These are phyloP conservation scores for Cryptococcus sp. DNA, from an alignment of 1,284 basidiomycete species.

Conservation along the genomic window DNA sequence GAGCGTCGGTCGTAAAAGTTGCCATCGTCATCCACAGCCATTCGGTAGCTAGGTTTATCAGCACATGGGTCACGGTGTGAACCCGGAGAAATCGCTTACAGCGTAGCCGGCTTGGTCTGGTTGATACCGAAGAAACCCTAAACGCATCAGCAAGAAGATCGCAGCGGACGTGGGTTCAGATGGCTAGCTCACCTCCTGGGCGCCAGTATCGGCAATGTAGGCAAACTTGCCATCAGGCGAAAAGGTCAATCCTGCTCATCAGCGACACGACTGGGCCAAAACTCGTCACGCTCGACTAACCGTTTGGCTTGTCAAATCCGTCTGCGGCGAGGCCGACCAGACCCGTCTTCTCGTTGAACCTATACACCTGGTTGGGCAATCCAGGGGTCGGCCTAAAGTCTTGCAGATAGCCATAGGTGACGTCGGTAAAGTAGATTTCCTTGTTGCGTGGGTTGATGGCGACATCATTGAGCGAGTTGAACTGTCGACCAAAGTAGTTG, in stretches of 20 bases:
- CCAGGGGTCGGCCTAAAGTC: constrained; percentile 60
- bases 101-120: constrained; percentile 60
- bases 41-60: constrained; percentile 55
- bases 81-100: constrained; percentile 49
- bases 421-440: constrained; percentile 50
- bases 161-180: too few relatives aligned
- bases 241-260: constrained; percentile 62
- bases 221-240: constrained; percentile 59
- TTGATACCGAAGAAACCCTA: constrained; percentile 55
- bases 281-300: constrained; percentile 12
- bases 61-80: not conserved
- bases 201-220: constrained; percentile 55
- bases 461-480: constrained; percentile 73
- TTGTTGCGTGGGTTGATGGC: constrained; percentile 57
- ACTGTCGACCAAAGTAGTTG: constrained; percentile 69
- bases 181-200: constrained; percentile 38
- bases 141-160: too few relatives aligned
- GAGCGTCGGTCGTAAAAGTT: constrained; percentile 61
- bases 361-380: constrained; percentile 67
- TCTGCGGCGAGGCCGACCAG: constrained; percentile 64
- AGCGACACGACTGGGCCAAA: constrained; percentile 1
- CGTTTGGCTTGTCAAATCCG: constrained; percentile 51
- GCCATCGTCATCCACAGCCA: constrained; percentile 57
- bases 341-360: constrained; percentile 60
- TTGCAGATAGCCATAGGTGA: constrained; percentile 54